A percentile compares a stretch with the other conserved stretches of the same genome.
These are phyloP conservation scores for Spirogloea muscicola DNA, from an alignment of 139 green algal species.

Conservation along the genomic window DNA sequence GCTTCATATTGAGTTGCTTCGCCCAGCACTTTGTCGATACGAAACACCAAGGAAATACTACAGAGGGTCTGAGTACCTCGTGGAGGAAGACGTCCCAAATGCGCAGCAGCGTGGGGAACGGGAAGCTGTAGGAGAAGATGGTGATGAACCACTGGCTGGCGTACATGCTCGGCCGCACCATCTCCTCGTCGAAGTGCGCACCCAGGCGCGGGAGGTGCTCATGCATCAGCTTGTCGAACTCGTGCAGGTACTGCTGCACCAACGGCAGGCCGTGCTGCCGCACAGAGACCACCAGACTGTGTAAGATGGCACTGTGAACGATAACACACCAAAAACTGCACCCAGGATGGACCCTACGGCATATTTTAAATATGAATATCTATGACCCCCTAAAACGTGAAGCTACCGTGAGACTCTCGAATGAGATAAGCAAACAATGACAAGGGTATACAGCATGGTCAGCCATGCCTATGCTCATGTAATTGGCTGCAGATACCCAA, in stretches of 20 bases:
- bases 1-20: background rate
- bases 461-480: too few relatives aligned
- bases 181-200: constrained; percentile 52
- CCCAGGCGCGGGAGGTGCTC: constrained; percentile 56
- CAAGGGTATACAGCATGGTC: too few relatives aligned
- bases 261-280: constrained; percentile 69
- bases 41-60: too few relatives aligned
- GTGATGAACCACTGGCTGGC: constrained; percentile 87
- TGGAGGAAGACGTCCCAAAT: constrained; percentile 80
- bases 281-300: too few relatives aligned
- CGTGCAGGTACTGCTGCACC: constrained; percentile 72
- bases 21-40: background rate
- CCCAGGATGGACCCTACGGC: too few relatives aligned
- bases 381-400: too few relatives aligned
- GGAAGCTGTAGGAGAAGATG: constrained; percentile 77
- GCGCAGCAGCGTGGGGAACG: constrained; percentile 72
- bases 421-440: too few relatives aligned
- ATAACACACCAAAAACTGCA: too few relatives aligned
- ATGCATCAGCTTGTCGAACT: constrained; percentile 57
- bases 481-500: too few relatives aligned
- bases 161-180: constrained; percentile 60
- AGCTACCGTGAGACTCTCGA: too few relatives aligned
- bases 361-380: too few relatives aligned
- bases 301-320: too few relatives aligned
- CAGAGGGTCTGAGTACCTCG: constrained; percentile 73